phyloP scores from a whole-genome alignment of 495 filamentous ascomycete species.

The Diplogelasinospora grovesii region DNA sequence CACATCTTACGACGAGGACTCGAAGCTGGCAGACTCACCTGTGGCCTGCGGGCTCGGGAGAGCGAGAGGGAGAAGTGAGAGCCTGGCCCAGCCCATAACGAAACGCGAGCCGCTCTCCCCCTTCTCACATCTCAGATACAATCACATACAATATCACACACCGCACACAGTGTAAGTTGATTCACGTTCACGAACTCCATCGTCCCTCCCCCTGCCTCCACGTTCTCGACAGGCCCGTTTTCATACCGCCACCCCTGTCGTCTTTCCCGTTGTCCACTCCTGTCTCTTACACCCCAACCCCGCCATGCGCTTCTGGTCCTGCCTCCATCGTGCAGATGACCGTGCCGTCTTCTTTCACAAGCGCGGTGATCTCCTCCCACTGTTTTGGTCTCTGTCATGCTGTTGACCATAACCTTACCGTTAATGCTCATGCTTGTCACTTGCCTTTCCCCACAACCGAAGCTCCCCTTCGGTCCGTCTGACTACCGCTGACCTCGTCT shows the following conservation, averaged over 20 bases:
- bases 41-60: slow-evolving; percentile 14
- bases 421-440: slow-evolving; percentile 41
- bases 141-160: too few relatives aligned
- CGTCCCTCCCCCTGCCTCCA: slow-evolving; percentile 28
- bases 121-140: slow-evolving; percentile 10
- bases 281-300: slow-evolving; percentile 29
- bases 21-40: slow-evolving; percentile 1
- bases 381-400: slow-evolving; percentile 39
- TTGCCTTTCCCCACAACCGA: slow-evolving; percentile 34
- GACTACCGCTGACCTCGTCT: slow-evolving; percentile 36
- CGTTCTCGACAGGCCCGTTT: slow-evolving; percentile 27
- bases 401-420: slow-evolving; percentile 29
- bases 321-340: slow-evolving; percentile 29
- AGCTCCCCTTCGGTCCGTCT: slow-evolving; percentile 37
- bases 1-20: neutral
- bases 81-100: slow-evolving; percentile 5
- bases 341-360: slow-evolving; percentile 31
- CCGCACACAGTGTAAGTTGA: too few relatives aligned
- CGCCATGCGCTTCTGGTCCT: slow-evolving; percentile 32
- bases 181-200: slow-evolving; percentile 25
- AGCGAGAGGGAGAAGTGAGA: slow-evolving; percentile 3
- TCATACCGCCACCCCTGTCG: slow-evolving; percentile 23
- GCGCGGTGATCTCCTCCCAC: slow-evolving; percentile 36
- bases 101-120: slow-evolving; percentile 6
- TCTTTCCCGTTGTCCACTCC: slow-evolving; percentile 18